Evolutionary conservation across 305 asterid species (phyloP), one percentile per base, ranked within the genome.

Genomic region (Andrographis paniculata): DNA sequence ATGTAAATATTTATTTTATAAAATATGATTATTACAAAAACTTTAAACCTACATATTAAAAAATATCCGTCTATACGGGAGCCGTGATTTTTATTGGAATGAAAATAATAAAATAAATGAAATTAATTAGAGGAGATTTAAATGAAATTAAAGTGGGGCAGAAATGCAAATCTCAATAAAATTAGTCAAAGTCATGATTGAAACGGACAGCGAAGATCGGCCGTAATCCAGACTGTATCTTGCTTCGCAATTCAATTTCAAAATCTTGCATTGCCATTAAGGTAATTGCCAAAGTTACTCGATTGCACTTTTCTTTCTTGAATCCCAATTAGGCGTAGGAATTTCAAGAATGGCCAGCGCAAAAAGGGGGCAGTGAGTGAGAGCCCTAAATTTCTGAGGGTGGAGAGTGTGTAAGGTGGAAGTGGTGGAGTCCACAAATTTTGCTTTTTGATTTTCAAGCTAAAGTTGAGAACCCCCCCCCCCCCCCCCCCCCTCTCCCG

Each of bases 361-460:
- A 19, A 55, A 33, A 7, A 5, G 42, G n/a, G 24, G 33, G 14
- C 14, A 13, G 13, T 4, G 17, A 20, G 44, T 36, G 60, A 14
- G 45, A 42, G 6, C 12, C 30, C 54, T 17, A n/a, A n/a, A n/a
- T n/a, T n/a, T n/a, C n/a, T n/a, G n/a, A n/a, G n/a, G n/a, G n/a
- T n/a, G n/a, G n/a, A n/a, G n/a, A n/a, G n/a, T n/a, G n/a, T n/a
- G n/a, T n/a, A n/a, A n/a, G n/a, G n/a, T n/a, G n/a, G 11, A 10
- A 33, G 38, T 48, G 22, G 63, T 40, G 64, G 66, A 50, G 52
- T 64, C 67, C 67, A 52, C 58, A 56, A 42, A 40, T 63, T 61
- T 48, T 46, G n/a, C 48, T 43, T 36, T 42, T 24, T 17, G 42
- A 56, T 66, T 47, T 59, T 43, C 14, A 18, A 30, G 19, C 43